Conservation (phyloP, 192 early-diverging fungal genomes). For the Glomus cerebriforme region DNA sequence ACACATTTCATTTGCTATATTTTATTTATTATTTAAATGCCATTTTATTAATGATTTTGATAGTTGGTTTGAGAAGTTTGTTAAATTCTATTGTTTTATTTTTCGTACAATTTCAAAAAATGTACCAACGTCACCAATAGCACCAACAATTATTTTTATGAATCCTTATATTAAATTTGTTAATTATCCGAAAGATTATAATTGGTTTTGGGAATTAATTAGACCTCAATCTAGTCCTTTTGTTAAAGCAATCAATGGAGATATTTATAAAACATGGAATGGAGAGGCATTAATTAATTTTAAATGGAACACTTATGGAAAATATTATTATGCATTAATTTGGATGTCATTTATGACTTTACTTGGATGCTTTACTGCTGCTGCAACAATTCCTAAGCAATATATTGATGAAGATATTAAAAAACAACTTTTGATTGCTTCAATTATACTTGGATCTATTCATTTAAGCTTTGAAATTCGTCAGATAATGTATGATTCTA, state of each 20-base stretch:
- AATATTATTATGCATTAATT: background rate
- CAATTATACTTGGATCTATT: background rate
- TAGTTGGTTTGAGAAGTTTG: too few relatives aligned
- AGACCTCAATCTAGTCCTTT: background rate
- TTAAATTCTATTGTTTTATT: too few relatives aligned
- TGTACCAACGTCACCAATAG: too few relatives aligned
- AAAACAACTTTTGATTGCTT: background rate
- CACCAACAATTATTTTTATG: too few relatives aligned
- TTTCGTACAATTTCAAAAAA: too few relatives aligned
- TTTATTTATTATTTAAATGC: too few relatives aligned
- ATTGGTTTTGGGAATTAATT: background rate
- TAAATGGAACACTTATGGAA: constrained; percentile 1
- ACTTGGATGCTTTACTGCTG: background rate
- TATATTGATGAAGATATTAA: background rate
- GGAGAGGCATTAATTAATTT: background rate
- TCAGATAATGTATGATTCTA: background rate
- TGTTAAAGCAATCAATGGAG: background rate
- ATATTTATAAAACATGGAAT: constrained; percentile 7
- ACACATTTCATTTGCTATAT: too few relatives aligned
- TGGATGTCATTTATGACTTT: background rate
- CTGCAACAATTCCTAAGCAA: background rate
- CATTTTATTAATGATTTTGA: too few relatives aligned
- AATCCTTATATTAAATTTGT: background rate
- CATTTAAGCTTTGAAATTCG: background rate
- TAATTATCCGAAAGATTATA: background rate